Evolutionary conservation across 768 basidiomycete species (phyloP).

Genomic region (Amanita polypyramis): DNA sequence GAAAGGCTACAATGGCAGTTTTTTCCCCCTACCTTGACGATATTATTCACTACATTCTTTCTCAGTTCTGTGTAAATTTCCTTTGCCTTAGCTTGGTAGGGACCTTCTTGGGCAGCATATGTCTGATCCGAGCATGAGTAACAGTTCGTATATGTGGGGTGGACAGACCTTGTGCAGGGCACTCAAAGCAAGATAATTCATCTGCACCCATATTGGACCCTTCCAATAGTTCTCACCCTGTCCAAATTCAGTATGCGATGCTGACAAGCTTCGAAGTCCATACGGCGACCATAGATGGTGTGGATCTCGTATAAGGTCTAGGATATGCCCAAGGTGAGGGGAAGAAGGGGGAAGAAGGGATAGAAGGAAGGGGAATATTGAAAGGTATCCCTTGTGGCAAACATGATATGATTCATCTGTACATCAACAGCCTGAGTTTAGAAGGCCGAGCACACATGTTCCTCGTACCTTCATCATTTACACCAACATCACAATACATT

Average conservation of each 20-base stretch:
- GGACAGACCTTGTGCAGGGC: slow-evolving; percentile 59
- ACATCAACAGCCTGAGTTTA: not conserved
- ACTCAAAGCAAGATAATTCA: slow-evolving; percentile 86
- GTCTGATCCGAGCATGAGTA: slow-evolving; percentile 31
- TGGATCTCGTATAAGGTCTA: slow-evolving; percentile 73
- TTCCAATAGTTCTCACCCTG: slow-evolving; percentile 96
- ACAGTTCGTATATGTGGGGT: slow-evolving; percentile 7
- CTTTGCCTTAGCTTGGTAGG: slow-evolving; percentile 62
- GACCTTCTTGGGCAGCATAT: slow-evolving; percentile 73
- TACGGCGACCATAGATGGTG: slow-evolving; percentile 86
- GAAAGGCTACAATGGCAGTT: not conserved
- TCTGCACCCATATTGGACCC: slow-evolving; percentile 94
- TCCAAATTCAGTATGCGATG: slow-evolving; percentile 84
- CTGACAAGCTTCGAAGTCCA: slow-evolving; percentile 81
- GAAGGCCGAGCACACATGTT: slow-evolving; percentile 2
- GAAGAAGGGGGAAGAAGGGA: slow-evolving; percentile 70
- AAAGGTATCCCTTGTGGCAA: slow-evolving; percentile 89
- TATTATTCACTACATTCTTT: slow-evolving; percentile 77
- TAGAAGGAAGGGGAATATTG: slow-evolving; percentile 87
- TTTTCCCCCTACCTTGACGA: slow-evolving; percentile 34
- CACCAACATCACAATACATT: slow-evolving; percentile 90
- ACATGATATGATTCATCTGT: slow-evolving; percentile 86
- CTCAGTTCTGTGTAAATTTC: slow-evolving; percentile 76
- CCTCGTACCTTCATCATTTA: slow-evolving; percentile 69
- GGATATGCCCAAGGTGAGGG: slow-evolving; percentile 68